These are phyloP conservation scores for Cenchrus fungigraminus DNA, from an alignment of 176 grass and related monocot species.

Conservation along the genomic window DNA sequence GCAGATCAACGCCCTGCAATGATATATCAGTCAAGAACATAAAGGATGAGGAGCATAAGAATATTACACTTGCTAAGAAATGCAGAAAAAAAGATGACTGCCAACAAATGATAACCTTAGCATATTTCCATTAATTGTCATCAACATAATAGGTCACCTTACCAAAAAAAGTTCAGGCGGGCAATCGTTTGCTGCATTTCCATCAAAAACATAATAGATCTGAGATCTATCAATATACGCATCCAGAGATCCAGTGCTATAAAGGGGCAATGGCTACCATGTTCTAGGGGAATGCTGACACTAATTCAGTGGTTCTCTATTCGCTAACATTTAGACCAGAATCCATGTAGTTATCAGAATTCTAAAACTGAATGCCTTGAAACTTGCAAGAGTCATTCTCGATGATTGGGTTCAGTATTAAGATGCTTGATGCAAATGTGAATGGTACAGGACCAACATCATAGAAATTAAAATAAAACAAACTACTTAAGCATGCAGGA, in stretches of 20 bases:
- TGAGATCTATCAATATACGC: neutral
- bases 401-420: neutral
- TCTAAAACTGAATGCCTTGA: neutral
- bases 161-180: too few relatives aligned
- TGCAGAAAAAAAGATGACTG: neutral
- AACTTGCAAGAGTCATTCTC: neutral
- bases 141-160: too few relatives aligned
- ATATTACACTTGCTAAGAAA: neutral
- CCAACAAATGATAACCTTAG: constrained; percentile 10
- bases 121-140: neutral
- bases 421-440: neutral
- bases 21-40: constrained; percentile 8
- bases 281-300: neutral
- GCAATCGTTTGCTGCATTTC: too few relatives aligned
- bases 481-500: constrained; percentile 16
- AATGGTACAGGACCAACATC: neutral
- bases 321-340: constrained; percentile 5
- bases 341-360: neutral
- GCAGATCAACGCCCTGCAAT: constrained; percentile 84
- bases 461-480: neutral
- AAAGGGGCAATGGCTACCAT: neutral
- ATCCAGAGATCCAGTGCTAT: neutral
- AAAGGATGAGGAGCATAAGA: neutral
- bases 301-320: neutral
- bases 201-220: neutral